A percentile compares a stretch with the other conserved stretches of the same genome.
phyloP scores from a whole-genome alignment of 148 eudicot genomes.

The Camellia sinensis region DNA sequence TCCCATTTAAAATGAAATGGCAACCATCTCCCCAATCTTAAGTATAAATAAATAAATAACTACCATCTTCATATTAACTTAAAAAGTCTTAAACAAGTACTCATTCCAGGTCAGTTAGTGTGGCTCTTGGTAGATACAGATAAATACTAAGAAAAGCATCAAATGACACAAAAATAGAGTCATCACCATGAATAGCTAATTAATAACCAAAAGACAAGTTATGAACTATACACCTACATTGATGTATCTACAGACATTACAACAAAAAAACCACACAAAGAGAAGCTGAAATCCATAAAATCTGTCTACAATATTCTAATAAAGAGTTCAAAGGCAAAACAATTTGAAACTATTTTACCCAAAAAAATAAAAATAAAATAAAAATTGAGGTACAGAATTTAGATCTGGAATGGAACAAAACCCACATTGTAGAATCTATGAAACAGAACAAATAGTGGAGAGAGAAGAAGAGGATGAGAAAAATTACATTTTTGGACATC shows the following conservation, averaged over 20 bases:
- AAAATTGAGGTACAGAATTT: background rate
- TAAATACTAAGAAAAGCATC: background rate
- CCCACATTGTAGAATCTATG: background rate
- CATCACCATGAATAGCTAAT: background rate
- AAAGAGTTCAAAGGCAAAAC: background rate
- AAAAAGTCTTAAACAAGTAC: background rate
- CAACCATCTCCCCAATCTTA: background rate
- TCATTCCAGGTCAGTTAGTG: background rate
- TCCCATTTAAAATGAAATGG: background rate
- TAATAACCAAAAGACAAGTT: background rate
- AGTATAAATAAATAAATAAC: background rate
- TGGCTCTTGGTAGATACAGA: background rate
- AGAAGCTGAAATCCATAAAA: background rate
- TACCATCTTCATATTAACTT: background rate
- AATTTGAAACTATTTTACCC: background rate
- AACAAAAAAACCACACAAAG: slow-evolving; percentile 8
- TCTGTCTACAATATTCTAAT: background rate
- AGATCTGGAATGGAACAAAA: background rate
- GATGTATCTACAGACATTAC: background rate
- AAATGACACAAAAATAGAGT: background rate
- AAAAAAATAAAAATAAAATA: no score
- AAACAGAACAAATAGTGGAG: background rate
- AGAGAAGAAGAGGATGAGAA: no score
- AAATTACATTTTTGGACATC: slow-evolving; percentile 33
- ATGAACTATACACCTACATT: background rate